Base-by-base conservation (phyloP, 2,329 filamentous ascomycete genomes). In the Diaporthe vaccinii region DNA sequence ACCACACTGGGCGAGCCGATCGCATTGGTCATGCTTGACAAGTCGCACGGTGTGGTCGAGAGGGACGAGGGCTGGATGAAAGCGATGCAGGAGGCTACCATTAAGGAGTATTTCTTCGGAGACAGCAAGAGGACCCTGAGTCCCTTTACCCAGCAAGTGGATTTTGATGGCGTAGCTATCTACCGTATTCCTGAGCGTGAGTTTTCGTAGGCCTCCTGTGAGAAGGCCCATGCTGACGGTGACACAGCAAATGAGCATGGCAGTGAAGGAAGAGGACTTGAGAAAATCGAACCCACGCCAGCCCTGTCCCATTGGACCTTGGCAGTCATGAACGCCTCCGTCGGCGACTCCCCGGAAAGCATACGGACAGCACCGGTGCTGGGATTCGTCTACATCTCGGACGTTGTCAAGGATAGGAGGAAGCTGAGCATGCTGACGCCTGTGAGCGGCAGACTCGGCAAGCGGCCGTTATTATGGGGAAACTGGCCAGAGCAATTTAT, bases 101-200 rank as follows among this genome's bases (percentile, higher is more conserved):
- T 98, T 71, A 93, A 94, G 78, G 93, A 96, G 79, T 99, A 99
- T 84, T 99, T 99, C 86, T 99, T 98, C 82, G 97, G 97, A 14
- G 93, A 94, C 77, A 85, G 89, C 1, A 92, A 91, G 77, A 90
- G 93, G 75, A 93, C 94, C 0, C 87, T 99, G 2, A 97, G 94
- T 61, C 97, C 97, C 0, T 94, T 96, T 79, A 97, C 95, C 9
- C 95, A 98, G 80, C 93, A 94, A 75, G 91, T 98, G 6, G 93
- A 95, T 77, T 97, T 95, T 81, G 89, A 91, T 75, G 91, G 92
- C 12, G 83, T 98, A 53, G 88, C 91, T 2, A 89, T 98, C 58
- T 98, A 94, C 86, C 91, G 90, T 77, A 87, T 93, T 39, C 88
- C 89, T 5, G 89, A 93, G 75, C 84, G 92, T 91, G 86, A 77